Conservation (phyloP, 225 moss, liverwort and hornwort genomes). For the Anthoceros angustus region DNA sequence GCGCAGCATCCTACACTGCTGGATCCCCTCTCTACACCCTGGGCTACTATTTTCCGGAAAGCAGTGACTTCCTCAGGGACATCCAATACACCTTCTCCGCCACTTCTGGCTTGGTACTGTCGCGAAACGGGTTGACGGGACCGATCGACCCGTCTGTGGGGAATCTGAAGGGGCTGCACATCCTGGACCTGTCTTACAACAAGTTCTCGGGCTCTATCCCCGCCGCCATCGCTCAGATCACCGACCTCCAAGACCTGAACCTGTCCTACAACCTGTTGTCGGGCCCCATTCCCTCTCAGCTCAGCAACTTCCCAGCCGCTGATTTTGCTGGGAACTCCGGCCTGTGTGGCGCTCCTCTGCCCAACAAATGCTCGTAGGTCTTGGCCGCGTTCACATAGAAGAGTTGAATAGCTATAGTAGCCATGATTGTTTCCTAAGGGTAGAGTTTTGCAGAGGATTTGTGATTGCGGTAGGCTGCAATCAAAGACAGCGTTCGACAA, state of each 20-base stretch:
- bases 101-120: conserved; percentile 11
- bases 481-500: no score
- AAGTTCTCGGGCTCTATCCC: conserved; percentile 11
- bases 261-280: conserved; percentile 8
- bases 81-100: conserved; percentile 1
- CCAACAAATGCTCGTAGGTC: neutral
- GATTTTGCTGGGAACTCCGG: conserved; percentile 8
- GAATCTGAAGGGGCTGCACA: conserved; percentile 12
- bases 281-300: conserved; percentile 5
- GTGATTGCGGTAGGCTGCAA: neutral
- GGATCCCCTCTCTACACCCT: neutral
- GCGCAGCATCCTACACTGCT: neutral
- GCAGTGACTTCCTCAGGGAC: neutral
- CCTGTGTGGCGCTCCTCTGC: conserved; percentile 13
- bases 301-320: conserved; percentile 8
- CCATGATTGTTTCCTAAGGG: no score
- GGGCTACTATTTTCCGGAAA: neutral
- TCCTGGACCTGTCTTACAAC: conserved; percentile 9
- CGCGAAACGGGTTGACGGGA: conserved; percentile 9
- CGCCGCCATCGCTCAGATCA: conserved; percentile 9
- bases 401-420: no score
- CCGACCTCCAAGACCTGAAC: conserved; percentile 11
- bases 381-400: no score
- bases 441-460: no score
- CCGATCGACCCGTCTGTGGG: conserved; percentile 11